Evolutionary conservation across 441 rosid species (phyloP), one percentile per base, ranked within the genome.

Genomic region (Bocquillonia castaneifolia): DNA sequence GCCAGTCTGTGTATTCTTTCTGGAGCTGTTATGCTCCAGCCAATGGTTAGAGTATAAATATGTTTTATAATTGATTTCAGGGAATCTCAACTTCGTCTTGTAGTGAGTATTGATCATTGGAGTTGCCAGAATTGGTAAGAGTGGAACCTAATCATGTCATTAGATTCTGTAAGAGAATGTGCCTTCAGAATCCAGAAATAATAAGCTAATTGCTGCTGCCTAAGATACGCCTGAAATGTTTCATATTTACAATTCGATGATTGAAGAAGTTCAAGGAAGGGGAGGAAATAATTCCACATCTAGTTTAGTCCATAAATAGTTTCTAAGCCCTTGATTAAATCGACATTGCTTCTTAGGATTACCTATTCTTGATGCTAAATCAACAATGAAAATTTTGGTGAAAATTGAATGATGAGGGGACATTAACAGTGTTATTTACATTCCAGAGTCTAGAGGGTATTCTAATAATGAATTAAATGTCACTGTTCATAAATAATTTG

Each of bases 11-110:
- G n/a, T 51, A 36, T 34, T 64, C 17, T 14, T 51, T 36, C 15
- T 26, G 6, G 28, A n/a, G 1, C 15, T 64, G 12, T 64, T 18
- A 23, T 54, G 28, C 37, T 37, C 17, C n/a, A 10, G 18, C 14
- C 34, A 6, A 28, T 10, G 37, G 15, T 59, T 23, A 42, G 26
- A n/a, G 40, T 44, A 29, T 28, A 42, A 62, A 62, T 48, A 47
- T 68, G 37, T 25, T 45, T 47, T n/a, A n/a, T 32, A 25, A 22
- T 56, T 32, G 59, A 26, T 66, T 36, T 63, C 22, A 47, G 29
- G 28, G 17, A 48, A 58, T 48, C 50, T 45, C 25, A 58, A 39
- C 44, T 58, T 61, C 39, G 60, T 72, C 59, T 72, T 12, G 4
- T 42, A 31, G 29, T 31, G 58, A 48, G 29, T 8, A 50, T 37